Base-by-base conservation (phyloP, 371 early-diverging fungal genomes). In the Lichtheimia hyalospora region DNA sequence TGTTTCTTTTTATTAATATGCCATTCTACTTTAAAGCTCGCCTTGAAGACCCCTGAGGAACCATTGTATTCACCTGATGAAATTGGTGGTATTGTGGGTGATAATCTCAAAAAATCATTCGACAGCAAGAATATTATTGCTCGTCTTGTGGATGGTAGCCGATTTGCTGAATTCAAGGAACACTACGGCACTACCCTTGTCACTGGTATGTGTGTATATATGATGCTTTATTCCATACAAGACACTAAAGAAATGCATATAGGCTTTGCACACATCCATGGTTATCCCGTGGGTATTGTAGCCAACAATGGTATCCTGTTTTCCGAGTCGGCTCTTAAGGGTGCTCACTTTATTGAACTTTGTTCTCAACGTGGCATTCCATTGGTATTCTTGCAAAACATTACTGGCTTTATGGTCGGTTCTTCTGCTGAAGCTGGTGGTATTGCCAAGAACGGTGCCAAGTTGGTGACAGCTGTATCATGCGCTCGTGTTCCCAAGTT, bases 241-340 rank as follows among this genome's bases (percentile, higher is more conserved):
- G 28, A 51, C 14, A 24, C 23, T 28, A 14, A 56, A 20, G 2
- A 0, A 14, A 2, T 34, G 6, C 18, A 12, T 8, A 24, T 61
- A 87, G 92, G 97, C 23, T 97, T 98, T 73, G 94, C 97, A 7
- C 90, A 90, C 57, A 85, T 98, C 28, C 88, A 96, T 61, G 98
- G 98, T 12, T 85, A 89, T 62, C 96, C 95, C 5, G 93, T 98
- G 14, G 98, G 98, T 63, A 94, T 98, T 58, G 83, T 98, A n/a
- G 97, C 96, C 67, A 98, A 98, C 80, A 97, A 98, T 67, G 98
- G 98, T 58, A 94, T 98, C 44, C 75, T 98, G 52, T 97, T 97
- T 70, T 92, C 95, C 6, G 98, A 98, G 72, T 88, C 95, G 10
- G 95, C 98, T 14, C 70, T 96, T 50, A 98, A 98, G 79, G 97